phyloP scores from a whole-genome alignment of 2,329 filamentous ascomycete genomes.

The Xylariales sp. region DNA sequence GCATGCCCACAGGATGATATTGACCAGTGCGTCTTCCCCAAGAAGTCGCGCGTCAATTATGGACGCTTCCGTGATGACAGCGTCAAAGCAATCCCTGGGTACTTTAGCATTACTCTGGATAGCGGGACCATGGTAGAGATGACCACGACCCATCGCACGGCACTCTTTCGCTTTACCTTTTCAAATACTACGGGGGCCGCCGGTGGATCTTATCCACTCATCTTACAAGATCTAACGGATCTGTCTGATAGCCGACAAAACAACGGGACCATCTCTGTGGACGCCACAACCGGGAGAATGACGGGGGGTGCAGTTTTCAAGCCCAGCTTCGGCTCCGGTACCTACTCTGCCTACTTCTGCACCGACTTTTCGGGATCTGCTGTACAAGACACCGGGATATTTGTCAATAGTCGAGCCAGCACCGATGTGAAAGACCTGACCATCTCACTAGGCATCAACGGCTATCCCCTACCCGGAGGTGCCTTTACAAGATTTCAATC shows the following conservation, averaged over 20 bases:
- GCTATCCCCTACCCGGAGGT: slow-evolving; percentile 53
- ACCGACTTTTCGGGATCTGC: slow-evolving; percentile 59
- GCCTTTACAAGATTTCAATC: slow-evolving; percentile 60
- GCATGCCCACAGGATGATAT: slow-evolving; percentile 58
- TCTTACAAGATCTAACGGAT: slow-evolving; percentile 63
- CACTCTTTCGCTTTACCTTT: slow-evolving; percentile 64
- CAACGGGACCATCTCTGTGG: slow-evolving; percentile 52
- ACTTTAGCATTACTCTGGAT: slow-evolving; percentile 58
- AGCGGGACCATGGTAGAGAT: slow-evolving; percentile 60
- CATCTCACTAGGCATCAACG: slow-evolving; percentile 45
- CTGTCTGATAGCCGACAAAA: slow-evolving; percentile 55
- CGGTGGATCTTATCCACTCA: slow-evolving; percentile 49
- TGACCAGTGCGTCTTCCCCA: slow-evolving; percentile 57
- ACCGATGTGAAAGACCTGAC: slow-evolving; percentile 40
- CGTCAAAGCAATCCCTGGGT: slow-evolving; percentile 57
- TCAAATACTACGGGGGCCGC: slow-evolving; percentile 33
- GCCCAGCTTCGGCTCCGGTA: slow-evolving; percentile 62
- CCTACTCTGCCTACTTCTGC: slow-evolving; percentile 59
- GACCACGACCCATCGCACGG: slow-evolving; percentile 62
- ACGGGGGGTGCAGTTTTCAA: slow-evolving; percentile 58
- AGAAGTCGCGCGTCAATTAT: slow-evolving; percentile 32
- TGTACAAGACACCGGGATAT: slow-evolving; percentile 58
- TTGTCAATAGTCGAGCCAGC: slow-evolving; percentile 51
- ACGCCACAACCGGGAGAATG: slow-evolving; percentile 53
- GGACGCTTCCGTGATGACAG: slow-evolving; percentile 44